Evolutionary conservation across 164 flowering plant genomes (phyloP), one percentile per base, ranked within the genome.

Genomic region (Cinnamomum micranthum): DNA sequence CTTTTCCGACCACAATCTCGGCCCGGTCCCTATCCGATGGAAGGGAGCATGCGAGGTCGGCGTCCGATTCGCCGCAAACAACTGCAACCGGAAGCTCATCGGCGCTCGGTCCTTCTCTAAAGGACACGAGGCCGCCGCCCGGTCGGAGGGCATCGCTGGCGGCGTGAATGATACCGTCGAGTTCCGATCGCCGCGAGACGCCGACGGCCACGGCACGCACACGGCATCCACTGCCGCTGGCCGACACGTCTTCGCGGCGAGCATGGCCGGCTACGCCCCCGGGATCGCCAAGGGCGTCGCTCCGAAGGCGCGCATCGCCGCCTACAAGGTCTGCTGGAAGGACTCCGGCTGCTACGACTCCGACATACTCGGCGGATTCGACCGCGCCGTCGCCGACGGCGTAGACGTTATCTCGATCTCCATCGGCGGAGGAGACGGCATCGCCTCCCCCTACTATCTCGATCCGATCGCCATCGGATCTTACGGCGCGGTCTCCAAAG

Each of bases 121-220:
- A 65, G 99, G 99, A 0, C 95, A 92, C 20, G 91, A 90, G 47
- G 92, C 96, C 0, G 87, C 86, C 3, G 77, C 73, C 10, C 25
- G 73, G 0, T 74, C 86, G 7, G 80, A 74, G 35, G 86, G 85
- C 2, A 14, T 70, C n/a, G 85, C 83, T 2, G 84, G 82, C 0
- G 80, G 79, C 0, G 75, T 88, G 25, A 91, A 92, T 35, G 74
- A 75, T 4, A 85, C 92, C 1, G 72, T 83, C 0, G 99, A 95
- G 83, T 95, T 85, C 75, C 81, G 81, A 2, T 95, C 99, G 0
- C 92, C 98, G 27, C 76, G 98, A 68, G 99, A 95, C 24, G 94
- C 97, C 1, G 99, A 95, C 69, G 99, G 99, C 0, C 99, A 95
- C 52, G 99, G 99, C 2, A 93, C 99, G 6, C 99, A 95, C 83